These are phyloP conservation scores for Eimeria nieschulzi DNA, from an alignment of 169 alveolate species.

Conservation along the genomic window DNA sequence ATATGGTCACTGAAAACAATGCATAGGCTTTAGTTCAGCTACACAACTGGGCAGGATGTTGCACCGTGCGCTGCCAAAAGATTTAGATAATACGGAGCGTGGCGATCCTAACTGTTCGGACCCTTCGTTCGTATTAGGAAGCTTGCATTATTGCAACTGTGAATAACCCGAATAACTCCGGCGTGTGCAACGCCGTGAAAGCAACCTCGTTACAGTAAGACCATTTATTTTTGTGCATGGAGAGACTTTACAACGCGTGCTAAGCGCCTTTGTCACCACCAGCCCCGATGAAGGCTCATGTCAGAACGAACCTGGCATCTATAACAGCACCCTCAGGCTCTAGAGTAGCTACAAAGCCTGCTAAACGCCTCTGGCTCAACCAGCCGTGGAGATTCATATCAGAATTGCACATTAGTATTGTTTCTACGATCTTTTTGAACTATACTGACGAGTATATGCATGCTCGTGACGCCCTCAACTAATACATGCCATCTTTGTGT, in stretches of 20 bases:
- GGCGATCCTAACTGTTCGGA: slow-evolving; percentile 20
- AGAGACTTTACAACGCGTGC: slow-evolving; percentile 15
- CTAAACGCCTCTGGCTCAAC: too few species aligned
- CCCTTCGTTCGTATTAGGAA: neutral
- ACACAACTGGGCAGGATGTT: slow-evolving; percentile 22
- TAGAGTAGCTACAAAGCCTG: too few species aligned
- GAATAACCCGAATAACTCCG: neutral
- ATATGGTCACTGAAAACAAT: neutral
- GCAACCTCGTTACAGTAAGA: neutral
- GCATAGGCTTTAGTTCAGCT: slow-evolving; percentile 38
- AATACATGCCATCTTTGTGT: too few species aligned
- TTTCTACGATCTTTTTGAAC: too few species aligned
- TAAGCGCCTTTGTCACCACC: neutral
- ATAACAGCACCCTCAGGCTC: too few species aligned
- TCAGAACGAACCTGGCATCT: too few species aligned
- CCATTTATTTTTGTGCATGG: slow-evolving; percentile 41
- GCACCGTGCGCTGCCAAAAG: slow-evolving; percentile 36
- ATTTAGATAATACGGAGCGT: slow-evolving; percentile 38
- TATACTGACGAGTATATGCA: too few species aligned
- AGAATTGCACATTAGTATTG: too few species aligned
- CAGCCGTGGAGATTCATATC: too few species aligned
- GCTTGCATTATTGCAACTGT: neutral
- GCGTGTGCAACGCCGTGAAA: neutral
- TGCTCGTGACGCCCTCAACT: too few species aligned
- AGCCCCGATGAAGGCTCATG: too few species aligned